Evolutionary conservation across 2,329 filamentous ascomycete species (phyloP).

Genomic region (Alternaria ventricosa): DNA sequence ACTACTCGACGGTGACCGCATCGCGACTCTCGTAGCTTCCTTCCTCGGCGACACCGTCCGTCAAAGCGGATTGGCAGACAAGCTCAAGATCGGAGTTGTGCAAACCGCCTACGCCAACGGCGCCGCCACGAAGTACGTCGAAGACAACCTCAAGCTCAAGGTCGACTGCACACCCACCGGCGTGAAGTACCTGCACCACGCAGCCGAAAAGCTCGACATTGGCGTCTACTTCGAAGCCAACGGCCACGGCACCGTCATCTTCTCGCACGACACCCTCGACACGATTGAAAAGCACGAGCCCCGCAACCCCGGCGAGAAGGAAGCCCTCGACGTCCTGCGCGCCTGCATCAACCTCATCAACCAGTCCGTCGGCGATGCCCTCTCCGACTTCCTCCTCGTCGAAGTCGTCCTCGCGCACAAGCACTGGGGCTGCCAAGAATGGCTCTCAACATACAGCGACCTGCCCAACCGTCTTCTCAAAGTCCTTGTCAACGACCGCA

Average conservation of each 20-base stretch:
- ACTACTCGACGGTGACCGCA: conserved; percentile 94
- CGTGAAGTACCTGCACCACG: conserved; percentile 97
- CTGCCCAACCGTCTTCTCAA: conserved; percentile 94
- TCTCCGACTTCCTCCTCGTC: conserved; percentile 94
- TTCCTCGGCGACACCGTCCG: conserved; percentile 90
- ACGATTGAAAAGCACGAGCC: conserved; percentile 80
- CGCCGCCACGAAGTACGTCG: conserved; percentile 88
- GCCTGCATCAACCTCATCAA: conserved; percentile 93
- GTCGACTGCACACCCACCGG: conserved; percentile 94
- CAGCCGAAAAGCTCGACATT: conserved; percentile 91
- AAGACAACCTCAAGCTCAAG: conserved; percentile 84
- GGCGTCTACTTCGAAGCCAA: conserved; percentile 99
- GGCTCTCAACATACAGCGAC: conserved; percentile 91
- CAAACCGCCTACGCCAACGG: conserved; percentile 99
- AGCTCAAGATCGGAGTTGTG: conserved; percentile 89
- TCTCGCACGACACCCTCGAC: conserved; percentile 82
- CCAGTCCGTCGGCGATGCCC: conserved; percentile 94
- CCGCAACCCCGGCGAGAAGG: conserved; percentile 89
- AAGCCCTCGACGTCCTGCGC: conserved; percentile 82
- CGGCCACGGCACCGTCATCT: conserved; percentile 94
- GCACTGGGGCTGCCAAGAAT: conserved; percentile 86
- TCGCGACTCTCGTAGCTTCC: conserved; percentile 89
- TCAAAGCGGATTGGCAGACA: conserved; percentile 76
- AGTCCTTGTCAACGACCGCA: conserved; percentile 86
- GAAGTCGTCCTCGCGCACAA: conserved; percentile 97